Evolutionary conservation across 306 rosid genomes (phyloP).

Genomic region (Quercus gilva): DNA sequence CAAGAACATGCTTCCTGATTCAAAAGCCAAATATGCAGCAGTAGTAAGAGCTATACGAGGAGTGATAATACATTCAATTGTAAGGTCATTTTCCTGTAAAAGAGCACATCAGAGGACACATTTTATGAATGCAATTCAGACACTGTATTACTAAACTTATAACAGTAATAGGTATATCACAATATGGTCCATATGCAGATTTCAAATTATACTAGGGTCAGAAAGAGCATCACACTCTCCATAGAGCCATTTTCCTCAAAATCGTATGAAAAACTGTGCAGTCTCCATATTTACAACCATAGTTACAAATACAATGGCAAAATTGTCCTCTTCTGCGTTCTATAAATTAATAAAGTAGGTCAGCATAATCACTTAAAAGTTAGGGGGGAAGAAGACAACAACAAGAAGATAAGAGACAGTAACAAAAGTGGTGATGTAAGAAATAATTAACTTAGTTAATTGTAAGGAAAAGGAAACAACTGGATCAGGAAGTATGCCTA

Average conservation of each 20-base stretch:
- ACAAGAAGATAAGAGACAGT: not conserved
- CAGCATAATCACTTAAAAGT: constrained; percentile 14
- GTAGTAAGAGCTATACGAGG: constrained; percentile 90
- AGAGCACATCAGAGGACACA: constrained; percentile 17
- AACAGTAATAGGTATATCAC: not conserved
- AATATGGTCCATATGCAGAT: constrained; percentile 8
- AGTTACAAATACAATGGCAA: constrained; percentile 99
- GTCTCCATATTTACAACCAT: constrained; percentile 99
- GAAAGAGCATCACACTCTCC: constrained; percentile 98
- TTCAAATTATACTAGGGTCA: constrained; percentile 24
- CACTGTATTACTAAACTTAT: constrained; percentile 1
- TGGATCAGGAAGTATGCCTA: not conserved
- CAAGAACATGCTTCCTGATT: constrained; percentile 97
- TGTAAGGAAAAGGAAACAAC: constrained; percentile 6
- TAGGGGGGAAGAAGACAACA: not conserved
- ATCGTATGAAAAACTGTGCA: constrained; percentile 96
- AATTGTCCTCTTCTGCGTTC: constrained; percentile 82
- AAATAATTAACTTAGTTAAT: not conserved
- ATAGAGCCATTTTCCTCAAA: constrained; percentile 99
- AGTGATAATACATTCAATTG: constrained; percentile 93
- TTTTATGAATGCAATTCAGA: constrained; percentile 2
- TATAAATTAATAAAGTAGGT: constrained; percentile 34
- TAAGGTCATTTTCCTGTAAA: constrained; percentile 91
- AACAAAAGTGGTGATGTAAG: not conserved
- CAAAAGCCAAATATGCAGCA: constrained; percentile 98